These are phyloP conservation scores for Apiospora malaysiana DNA, from an alignment of 2,329 filamentous ascomycete genomes.

Conservation along the genomic window DNA sequence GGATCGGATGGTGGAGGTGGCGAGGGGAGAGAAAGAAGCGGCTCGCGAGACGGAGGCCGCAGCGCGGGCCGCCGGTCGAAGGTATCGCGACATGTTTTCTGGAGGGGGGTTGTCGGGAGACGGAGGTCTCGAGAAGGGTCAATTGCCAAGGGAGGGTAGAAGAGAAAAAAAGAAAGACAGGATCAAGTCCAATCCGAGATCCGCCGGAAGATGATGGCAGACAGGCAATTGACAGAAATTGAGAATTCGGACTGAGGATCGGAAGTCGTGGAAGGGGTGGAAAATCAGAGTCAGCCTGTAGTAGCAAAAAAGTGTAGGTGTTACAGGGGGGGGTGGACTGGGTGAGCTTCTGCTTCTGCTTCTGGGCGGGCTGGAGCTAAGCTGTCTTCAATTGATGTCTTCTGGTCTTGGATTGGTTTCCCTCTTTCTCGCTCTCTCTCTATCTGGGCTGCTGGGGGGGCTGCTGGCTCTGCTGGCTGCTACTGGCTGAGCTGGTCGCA, in stretches of 20 bases:
- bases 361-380: slow-evolving; percentile 1
- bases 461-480: not conserved
- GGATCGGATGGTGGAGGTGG: slow-evolving; percentile 44
- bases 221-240: slow-evolving; percentile 5
- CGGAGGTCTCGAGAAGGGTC: slow-evolving; percentile 15
- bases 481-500: not conserved
- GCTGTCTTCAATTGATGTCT: not conserved
- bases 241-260: slow-evolving; percentile 16
- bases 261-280: slow-evolving; percentile 15
- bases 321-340: slow-evolving; percentile 6
- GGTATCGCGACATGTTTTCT: slow-evolving; percentile 54
- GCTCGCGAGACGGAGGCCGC: slow-evolving; percentile 49
- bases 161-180: slow-evolving; percentile 7
- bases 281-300: slow-evolving; percentile 17
- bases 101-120: slow-evolving; percentile 21
- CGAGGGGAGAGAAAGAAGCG: slow-evolving; percentile 41
- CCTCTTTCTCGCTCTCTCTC: not conserved
- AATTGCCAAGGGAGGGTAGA: slow-evolving; percentile 16
- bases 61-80: slow-evolving; percentile 57
- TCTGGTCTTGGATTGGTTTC: not conserved
- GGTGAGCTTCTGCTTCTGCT: too few relatives aligned
- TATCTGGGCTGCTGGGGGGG: not conserved
- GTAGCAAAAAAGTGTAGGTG: slow-evolving; percentile 8
- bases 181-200: slow-evolving; percentile 15
- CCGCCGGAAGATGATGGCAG: slow-evolving; percentile 3